Evolutionary conservation across 352 stramenopile species (phyloP).

Genomic region (Globisporangium lucens): DNA sequence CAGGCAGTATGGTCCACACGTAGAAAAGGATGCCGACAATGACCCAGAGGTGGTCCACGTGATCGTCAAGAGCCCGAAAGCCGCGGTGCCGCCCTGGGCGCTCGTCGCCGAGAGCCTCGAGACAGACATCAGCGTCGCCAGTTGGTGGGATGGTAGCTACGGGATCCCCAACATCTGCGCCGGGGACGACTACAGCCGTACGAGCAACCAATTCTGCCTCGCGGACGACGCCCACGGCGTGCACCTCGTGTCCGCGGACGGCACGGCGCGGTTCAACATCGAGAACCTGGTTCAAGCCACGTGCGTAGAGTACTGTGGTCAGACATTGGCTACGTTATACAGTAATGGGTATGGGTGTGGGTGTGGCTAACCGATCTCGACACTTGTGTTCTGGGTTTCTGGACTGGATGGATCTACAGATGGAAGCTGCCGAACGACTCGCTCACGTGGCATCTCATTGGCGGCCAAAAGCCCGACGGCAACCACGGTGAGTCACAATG

Average conservation of each 20-base stretch:
- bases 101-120: slow-evolving; percentile 49
- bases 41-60: slow-evolving; percentile 27
- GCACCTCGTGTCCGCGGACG: slow-evolving; percentile 32
- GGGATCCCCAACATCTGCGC: slow-evolving; percentile 75
- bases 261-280: slow-evolving; percentile 64
- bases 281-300: slow-evolving; percentile 73
- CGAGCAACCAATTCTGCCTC: slow-evolving; percentile 57
- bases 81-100: slow-evolving; percentile 59
- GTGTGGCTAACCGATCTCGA: not conserved
- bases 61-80: slow-evolving; percentile 54
- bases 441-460: slow-evolving; percentile 64
- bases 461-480: slow-evolving; percentile 39
- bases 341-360: not conserved
- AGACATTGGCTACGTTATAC: not conserved
- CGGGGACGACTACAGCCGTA: slow-evolving; percentile 47
- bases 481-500: slow-evolving; percentile 49
- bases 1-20: not conserved
- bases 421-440: slow-evolving; percentile 36
- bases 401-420: slow-evolving; percentile 12
- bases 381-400: not conserved
- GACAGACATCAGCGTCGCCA: slow-evolving; percentile 71
- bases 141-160: slow-evolving; percentile 74
- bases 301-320: slow-evolving; percentile 19
- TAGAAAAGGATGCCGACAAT: slow-evolving; percentile 7
- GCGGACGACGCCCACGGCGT: slow-evolving; percentile 37